These are phyloP conservation scores for Acacia pycnantha DNA, from an alignment of 331 rosid genomes.

Conservation along the genomic window DNA sequence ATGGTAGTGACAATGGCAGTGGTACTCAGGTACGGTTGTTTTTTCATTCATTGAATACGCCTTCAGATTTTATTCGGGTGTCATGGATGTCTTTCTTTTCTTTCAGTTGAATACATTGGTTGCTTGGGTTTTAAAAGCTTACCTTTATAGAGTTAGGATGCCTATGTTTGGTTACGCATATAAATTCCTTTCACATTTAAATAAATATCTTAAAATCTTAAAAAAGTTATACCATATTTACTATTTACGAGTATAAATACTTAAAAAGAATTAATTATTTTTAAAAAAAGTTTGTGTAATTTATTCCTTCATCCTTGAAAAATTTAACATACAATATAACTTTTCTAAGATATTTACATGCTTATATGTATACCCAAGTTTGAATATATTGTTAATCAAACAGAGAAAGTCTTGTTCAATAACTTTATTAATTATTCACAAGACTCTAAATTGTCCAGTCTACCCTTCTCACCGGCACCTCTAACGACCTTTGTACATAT, in stretches of 20 bases:
- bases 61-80: not conserved
- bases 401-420: not conserved
- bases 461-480: not conserved
- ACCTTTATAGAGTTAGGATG: not conserved
- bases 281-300: not conserved
- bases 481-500: not conserved
- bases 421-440: not conserved
- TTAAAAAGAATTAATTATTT: not conserved
- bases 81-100: conserved; percentile 5
- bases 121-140: not conserved
- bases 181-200: not conserved
- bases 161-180: not conserved
- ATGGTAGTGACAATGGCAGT: conserved; percentile 84
- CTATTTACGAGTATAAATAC: not conserved
- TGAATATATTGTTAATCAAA: too few relatives aligned
- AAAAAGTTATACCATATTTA: not conserved
- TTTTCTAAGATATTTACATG: not conserved
- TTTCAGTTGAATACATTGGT: not conserved
- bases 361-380: not conserved
- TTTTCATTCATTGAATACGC: not conserved
- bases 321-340: not conserved
- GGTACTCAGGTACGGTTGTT: conserved; percentile 73
- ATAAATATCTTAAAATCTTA: not conserved
- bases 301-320: not conserved
- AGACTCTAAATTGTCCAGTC: not conserved